Conservation (phyloP, 371 early-diverging fungal species). For the Apophysomyces variabilis region DNA sequence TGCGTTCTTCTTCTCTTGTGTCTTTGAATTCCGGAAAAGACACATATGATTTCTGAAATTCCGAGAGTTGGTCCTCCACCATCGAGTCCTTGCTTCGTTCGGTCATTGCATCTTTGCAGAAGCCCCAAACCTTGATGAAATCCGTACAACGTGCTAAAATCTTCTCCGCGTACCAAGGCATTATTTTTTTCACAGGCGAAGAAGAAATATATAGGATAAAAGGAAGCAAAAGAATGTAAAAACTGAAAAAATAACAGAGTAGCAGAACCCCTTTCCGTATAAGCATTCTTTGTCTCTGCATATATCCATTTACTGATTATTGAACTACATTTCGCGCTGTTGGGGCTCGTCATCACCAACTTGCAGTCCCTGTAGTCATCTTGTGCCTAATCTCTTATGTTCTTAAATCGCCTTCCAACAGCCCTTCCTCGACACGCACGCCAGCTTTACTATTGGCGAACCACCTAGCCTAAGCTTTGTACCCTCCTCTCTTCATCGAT, state of each 20-base stretch:
- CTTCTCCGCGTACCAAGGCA: conserved; percentile 4
- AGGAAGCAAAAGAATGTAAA: not conserved
- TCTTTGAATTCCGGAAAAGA: conserved; percentile 24
- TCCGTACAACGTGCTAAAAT: not conserved
- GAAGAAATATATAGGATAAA: not conserved
- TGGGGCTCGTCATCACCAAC: too few relatives aligned
- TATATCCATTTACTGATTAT: too few relatives aligned
- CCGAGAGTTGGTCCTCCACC: conserved; percentile 3
- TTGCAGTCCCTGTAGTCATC: too few relatives aligned
- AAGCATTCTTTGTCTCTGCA: not conserved
- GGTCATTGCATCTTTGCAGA: not conserved
- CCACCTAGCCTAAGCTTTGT: too few relatives aligned
- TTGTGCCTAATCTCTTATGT: too few relatives aligned
- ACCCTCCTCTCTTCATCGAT: too few relatives aligned
- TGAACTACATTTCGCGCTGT: too few relatives aligned
- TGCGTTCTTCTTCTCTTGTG: conserved; percentile 43
- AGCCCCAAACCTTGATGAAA: conserved; percentile 1
- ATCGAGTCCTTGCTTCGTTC: not conserved
- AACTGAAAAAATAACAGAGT: not conserved
- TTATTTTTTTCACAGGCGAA: not conserved
- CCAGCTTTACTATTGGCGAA: too few relatives aligned
- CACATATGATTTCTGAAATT: conserved; percentile 15
- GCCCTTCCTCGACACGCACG: too few relatives aligned
- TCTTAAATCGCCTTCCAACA: too few relatives aligned
- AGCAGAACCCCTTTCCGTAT: not conserved